Evolutionary conservation across 345 rosid genomes (phyloP).

Genomic region (Linum trigynum): DNA sequence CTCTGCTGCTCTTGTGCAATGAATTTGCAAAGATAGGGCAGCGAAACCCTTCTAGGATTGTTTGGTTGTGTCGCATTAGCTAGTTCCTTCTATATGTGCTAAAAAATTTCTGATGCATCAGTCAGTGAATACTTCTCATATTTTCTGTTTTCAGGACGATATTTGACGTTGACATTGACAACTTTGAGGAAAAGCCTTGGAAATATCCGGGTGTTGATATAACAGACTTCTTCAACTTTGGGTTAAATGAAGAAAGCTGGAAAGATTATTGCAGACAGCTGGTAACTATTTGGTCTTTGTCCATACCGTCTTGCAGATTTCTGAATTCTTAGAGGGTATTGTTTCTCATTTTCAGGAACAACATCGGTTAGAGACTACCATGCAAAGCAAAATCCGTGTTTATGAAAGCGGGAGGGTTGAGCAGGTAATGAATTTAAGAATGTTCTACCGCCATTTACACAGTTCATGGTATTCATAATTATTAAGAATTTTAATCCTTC

Average conservation of each 20-base stretch:
- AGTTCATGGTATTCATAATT: slow-evolving; percentile 2
- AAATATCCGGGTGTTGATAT: slow-evolving; percentile 67
- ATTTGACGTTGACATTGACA: slow-evolving; percentile 87
- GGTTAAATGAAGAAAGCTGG: slow-evolving; percentile 95
- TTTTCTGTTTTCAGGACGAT: slow-evolving; percentile 59
- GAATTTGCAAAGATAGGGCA: too few species aligned
- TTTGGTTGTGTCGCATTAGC: not conserved
- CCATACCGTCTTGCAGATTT: slow-evolving; percentile 10
- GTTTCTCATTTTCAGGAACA: slow-evolving; percentile 53
- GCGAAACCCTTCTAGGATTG: too few species aligned
- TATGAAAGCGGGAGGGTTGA: slow-evolving; percentile 93
- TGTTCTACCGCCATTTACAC: not conserved
- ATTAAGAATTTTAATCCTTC: slow-evolving; percentile 8
- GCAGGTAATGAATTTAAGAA: slow-evolving; percentile 41
- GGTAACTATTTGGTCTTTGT: slow-evolving; percentile 41
- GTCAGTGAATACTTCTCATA: too few species aligned
- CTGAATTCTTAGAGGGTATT: slow-evolving; percentile 19
- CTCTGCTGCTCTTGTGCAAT: too few species aligned
- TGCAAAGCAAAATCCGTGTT: slow-evolving; percentile 98
- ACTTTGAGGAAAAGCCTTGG: slow-evolving; percentile 99
- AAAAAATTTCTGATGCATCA: too few species aligned
- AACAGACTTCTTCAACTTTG: slow-evolving; percentile 89
- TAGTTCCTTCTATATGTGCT: not conserved
- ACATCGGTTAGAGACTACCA: slow-evolving; percentile 76
- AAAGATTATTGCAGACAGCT: slow-evolving; percentile 93